Conservation (phyloP, 768 basidiomycete genomes). For the Boletales sp. region DNA sequence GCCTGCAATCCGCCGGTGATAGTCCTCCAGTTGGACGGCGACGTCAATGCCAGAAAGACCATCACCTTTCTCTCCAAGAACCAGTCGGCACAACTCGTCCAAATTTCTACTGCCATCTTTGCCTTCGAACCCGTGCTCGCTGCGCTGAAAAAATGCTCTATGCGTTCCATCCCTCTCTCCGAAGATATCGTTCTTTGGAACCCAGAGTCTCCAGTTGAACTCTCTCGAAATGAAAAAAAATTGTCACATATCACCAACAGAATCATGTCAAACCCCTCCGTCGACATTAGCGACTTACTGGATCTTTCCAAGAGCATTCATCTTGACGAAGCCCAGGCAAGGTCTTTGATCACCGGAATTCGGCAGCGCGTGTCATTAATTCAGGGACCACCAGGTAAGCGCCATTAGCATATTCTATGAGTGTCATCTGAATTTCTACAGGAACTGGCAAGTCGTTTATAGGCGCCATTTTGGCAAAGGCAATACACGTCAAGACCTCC, state of each 20-base stretch:
- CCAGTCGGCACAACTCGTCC: slow-evolving; percentile 40
- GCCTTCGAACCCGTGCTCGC: slow-evolving; percentile 60
- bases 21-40: slow-evolving; percentile 50
- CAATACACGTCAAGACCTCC: slow-evolving; percentile 44
- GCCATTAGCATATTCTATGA: neutral
- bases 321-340: slow-evolving; percentile 50
- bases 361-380: slow-evolving; percentile 55
- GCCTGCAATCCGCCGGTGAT: slow-evolving; percentile 45
- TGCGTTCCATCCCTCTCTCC: slow-evolving; percentile 43
- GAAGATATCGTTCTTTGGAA: slow-evolving; percentile 55
- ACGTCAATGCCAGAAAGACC: slow-evolving; percentile 31
- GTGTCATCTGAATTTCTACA: slow-evolving; percentile 19
- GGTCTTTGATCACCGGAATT: slow-evolving; percentile 47
- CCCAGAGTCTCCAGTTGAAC: slow-evolving; percentile 6
- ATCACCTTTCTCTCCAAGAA: slow-evolving; percentile 36
- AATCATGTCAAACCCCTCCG: slow-evolving; percentile 28
- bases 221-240: neutral
- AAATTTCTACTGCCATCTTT: slow-evolving; percentile 57
- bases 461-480: slow-evolving; percentile 59
- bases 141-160: slow-evolving; percentile 36
- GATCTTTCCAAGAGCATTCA: slow-evolving; percentile 33
- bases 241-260: slow-evolving; percentile 20
- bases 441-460: slow-evolving; percentile 75
- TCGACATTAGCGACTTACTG: slow-evolving; percentile 39
- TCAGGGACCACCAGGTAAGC: slow-evolving; percentile 65